Conservation (phyloP, 495 filamentous ascomycete genomes). For the Trypethelium eluteriae region DNA sequence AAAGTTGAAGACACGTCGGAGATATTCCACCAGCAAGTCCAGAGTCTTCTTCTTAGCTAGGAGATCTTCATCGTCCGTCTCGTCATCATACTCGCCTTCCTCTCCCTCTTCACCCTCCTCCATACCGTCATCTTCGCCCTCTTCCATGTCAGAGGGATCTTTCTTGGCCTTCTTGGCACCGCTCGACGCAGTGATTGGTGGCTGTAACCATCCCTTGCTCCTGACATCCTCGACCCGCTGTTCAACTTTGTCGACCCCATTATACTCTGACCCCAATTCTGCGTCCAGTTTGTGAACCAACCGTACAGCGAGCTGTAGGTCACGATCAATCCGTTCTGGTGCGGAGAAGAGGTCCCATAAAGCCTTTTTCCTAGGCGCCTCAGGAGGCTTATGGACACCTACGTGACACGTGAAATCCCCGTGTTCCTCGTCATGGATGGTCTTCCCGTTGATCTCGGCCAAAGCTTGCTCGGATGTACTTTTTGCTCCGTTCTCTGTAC, state of each 20-base stretch:
- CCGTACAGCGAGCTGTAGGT: conserved; percentile 68
- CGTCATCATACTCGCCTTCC: conserved; percentile 74
- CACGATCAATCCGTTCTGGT: conserved; percentile 78
- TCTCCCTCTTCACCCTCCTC: conserved; percentile 64
- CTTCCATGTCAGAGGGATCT: conserved; percentile 53
- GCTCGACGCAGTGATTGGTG: conserved; percentile 50
- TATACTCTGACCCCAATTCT: conserved; percentile 59
- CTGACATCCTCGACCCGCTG: conserved; percentile 75
- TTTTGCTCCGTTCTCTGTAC: conserved; percentile 20
- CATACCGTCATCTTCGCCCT: conserved; percentile 58
- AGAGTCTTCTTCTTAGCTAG: conserved; percentile 90
- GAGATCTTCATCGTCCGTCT: conserved; percentile 82
- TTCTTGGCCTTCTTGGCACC: conserved; percentile 54
- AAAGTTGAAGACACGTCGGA: conserved; percentile 93
- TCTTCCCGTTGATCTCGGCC: conserved; percentile 90
- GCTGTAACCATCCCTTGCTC: conserved; percentile 64
- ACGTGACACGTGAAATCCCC: conserved; percentile 97
- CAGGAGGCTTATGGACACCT: conserved; percentile 83
- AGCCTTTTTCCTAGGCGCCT: conserved; percentile 85
- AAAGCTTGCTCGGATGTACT: conserved; percentile 73
- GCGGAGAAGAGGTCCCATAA: conserved; percentile 93
- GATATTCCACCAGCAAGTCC: conserved; percentile 90
- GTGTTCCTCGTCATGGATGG: conserved; percentile 81
- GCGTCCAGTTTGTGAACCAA: conserved; percentile 71
- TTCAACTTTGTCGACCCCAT: conserved; percentile 71